phyloP scores from a whole-genome alignment of 306 rosid species.

The Cicer cuneatum region DNA sequence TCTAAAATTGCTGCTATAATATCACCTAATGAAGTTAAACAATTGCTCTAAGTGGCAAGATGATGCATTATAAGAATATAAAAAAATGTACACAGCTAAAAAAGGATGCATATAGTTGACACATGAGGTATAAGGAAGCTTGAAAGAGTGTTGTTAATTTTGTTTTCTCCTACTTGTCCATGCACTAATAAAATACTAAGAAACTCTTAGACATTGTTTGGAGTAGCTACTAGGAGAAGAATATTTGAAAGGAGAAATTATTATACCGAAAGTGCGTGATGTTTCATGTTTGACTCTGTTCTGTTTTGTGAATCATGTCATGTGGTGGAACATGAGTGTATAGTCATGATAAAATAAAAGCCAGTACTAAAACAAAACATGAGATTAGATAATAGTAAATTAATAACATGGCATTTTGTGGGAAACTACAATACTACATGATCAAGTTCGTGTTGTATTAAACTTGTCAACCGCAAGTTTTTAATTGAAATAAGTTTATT shows the following conservation, averaged over 20 bases:
- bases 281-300: constrained; percentile 41
- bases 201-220: constrained; percentile 31
- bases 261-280: constrained; percentile 47
- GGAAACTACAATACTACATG: background rate
- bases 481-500: background rate
- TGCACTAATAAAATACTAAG: constrained; percentile 31
- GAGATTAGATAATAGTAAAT: constrained; percentile 11
- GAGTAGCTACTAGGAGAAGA: constrained; percentile 46
- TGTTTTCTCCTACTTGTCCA: constrained; percentile 23
- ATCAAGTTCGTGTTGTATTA: background rate
- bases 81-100: background rate
- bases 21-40: constrained; percentile 26
- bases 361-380: constrained; percentile 1
- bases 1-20: constrained; percentile 46
- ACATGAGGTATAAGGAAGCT: background rate
- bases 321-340: constrained; percentile 57
- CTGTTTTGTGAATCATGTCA: constrained; percentile 7
- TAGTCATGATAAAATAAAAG: constrained; percentile 42
- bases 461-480: background rate
- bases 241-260: constrained; percentile 39
- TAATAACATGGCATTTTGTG: constrained; percentile 23
- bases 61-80: constrained; percentile 40
- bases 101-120: background rate
- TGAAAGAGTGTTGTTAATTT: constrained; percentile 4
- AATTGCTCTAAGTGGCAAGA: constrained; percentile 53